These are phyloP conservation scores for Diutina rugosa DNA, from an alignment of 1,139 yeast species.

Conservation along the genomic window DNA sequence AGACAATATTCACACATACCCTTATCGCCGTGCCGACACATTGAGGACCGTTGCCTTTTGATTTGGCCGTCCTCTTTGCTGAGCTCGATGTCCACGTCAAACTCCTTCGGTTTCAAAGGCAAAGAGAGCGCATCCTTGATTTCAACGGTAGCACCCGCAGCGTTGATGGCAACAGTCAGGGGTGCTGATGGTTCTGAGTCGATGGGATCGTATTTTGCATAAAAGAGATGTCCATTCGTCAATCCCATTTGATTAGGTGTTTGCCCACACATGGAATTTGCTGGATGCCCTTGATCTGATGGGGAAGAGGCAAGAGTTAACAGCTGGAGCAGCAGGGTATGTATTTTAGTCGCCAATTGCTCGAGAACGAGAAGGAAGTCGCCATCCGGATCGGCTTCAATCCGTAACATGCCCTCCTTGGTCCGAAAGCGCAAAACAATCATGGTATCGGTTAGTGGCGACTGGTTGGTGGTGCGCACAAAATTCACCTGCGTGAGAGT, in stretches of 20 bases:
- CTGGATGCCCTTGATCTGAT: not conserved
- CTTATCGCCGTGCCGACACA: slow-evolving; percentile 81
- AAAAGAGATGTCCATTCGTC: not conserved
- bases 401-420: slow-evolving; percentile 71
- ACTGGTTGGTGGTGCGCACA: not conserved
- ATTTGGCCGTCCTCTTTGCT: slow-evolving; percentile 67
- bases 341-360: slow-evolving; percentile 24
- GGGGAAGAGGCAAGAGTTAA: not conserved
- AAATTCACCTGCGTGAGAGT: not conserved
- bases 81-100: slow-evolving; percentile 54
- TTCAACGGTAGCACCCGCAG: slow-evolving; percentile 2
- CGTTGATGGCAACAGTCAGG: slow-evolving; percentile 4
- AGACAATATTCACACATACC: slow-evolving; percentile 98
- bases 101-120: slow-evolving; percentile 15
- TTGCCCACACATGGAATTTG: not conserved
- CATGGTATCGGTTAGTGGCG: slow-evolving; percentile 3
- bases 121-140: slow-evolving; percentile 8
- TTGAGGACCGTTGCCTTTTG: slow-evolving; percentile 40
- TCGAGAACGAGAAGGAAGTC: slow-evolving; percentile 37
- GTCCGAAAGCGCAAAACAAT: slow-evolving; percentile 58
- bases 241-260: not conserved
- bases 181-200: not conserved
- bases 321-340: not conserved
- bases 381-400: slow-evolving; percentile 35
- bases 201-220: not conserved